Base-by-base conservation (phyloP, 129 eudicot genomes). In the Flaveria robusta region DNA sequence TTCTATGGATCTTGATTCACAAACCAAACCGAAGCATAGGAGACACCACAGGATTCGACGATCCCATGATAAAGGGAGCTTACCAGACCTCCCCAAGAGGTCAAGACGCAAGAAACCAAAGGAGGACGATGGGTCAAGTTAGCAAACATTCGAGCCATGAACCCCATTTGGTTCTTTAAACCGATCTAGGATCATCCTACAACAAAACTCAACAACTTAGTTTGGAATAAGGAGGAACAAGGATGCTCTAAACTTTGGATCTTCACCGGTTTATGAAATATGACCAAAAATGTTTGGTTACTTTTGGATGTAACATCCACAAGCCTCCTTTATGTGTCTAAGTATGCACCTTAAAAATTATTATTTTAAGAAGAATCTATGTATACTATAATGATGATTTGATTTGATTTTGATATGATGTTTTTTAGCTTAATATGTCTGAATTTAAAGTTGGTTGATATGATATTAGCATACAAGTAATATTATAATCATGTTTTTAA, bases 51-150 rank as follows among this genome's bases (percentile, higher is more conserved):
- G 68, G 68, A 56, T 74, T 19, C 75, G 71, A 18, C 62, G 79
- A 46, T 27, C 52, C 62, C 74, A 74, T 4, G 60, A 80, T 14
- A 80, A 73, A 74, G 70, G 75, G 54, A 70, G 66, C 20, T 10
- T 43, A 70, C 83, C 79, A 1, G 83, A 74, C 42, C n/a, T 67
- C 51, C 83, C 83, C 15, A 80, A 58, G 56, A 80, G 5, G 79
- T 41, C 75, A 66, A 66, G 75, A 67, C 39, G 74, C 23, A 74
- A 12, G 83, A 80, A 55, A 55, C 65, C 64, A 43, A 80, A 56
- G 31, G 83, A 80, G 12, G 75, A 80, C 7, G 83, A 68, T n/a
- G 83, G 49, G 70, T 74, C 79, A 67, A 70, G 83, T 51, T 54
- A 74, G 70, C 8, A 54, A 27, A 54, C 55, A 74, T 52, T 73